A percentile compares a stretch with the other conserved stretches of the same genome.
These are phyloP conservation scores for Ramaria sp. DNA, from an alignment of 768 basidiomycete genomes.

Conservation along the genomic window DNA sequence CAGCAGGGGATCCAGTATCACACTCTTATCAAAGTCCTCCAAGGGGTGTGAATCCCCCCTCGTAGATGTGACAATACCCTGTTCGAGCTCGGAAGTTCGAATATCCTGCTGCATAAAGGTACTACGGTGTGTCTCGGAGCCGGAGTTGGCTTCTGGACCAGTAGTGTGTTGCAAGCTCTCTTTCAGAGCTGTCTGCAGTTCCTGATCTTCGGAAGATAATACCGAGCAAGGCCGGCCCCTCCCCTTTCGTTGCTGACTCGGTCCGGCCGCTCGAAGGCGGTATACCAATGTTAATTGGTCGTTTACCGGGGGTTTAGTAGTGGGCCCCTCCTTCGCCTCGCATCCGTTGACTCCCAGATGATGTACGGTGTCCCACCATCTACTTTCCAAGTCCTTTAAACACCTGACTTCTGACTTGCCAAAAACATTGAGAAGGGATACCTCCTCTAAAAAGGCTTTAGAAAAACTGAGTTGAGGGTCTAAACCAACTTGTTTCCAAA, in stretches of 20 bases:
- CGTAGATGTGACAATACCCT: not conserved
- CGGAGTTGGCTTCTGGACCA: too few species aligned
- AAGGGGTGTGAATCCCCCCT: not conserved
- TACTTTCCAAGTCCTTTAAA: slow-evolving; percentile 21
- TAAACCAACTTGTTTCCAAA: slow-evolving; percentile 42
- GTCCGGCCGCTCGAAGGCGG: slow-evolving; percentile 19
- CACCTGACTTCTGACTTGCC: slow-evolving; percentile 11
- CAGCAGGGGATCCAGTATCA: not conserved
- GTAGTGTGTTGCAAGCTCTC: not conserved
- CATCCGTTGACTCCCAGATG: slow-evolving; percentile 17
- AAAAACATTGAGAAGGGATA: not conserved
- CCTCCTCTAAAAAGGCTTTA: slow-evolving; percentile 29
- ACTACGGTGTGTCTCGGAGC: too few species aligned
- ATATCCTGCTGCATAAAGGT: too few species aligned
- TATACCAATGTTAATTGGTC: slow-evolving; percentile 39
- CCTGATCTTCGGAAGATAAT: not conserved
- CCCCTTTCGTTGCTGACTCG: not conserved
- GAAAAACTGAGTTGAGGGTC: slow-evolving; percentile 39
- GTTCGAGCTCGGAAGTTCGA: not conserved
- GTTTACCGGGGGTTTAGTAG: slow-evolving; percentile 21
- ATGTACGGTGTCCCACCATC: slow-evolving; percentile 21
- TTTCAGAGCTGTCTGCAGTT: not conserved
- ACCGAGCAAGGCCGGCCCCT: not conserved
- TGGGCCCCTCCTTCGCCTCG: slow-evolving; percentile 1
- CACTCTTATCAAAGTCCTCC: not conserved